Evolutionary conservation across 2,329 filamentous ascomycete genomes (phyloP), one percentile per base, ranked within the genome.

Genomic region (Scortechinia acanthostroma): DNA sequence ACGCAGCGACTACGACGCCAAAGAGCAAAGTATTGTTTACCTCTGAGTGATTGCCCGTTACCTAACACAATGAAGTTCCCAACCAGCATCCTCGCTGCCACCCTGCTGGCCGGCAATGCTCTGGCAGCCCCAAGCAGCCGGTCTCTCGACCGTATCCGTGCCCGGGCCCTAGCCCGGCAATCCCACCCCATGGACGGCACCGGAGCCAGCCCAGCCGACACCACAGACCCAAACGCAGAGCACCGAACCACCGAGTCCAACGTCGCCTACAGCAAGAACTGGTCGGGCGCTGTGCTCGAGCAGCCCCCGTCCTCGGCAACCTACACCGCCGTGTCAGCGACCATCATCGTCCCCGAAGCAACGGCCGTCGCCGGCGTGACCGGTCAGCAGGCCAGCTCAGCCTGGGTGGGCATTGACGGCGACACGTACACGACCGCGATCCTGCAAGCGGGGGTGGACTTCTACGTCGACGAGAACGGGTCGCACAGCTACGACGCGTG

Each of bases 371-470:
- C 50, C 13, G 56, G 57, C 22, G 47, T 42, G 21, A 47, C 48
- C 14, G 53, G 47, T 3, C 54, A 51, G 1, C 59, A 63, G 50
- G 57, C 60, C 19, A 61, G 60, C n/a, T 59, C 66, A 5, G 65
- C 64, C 6, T 71, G 69, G 69, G 68, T 72, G 10, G 69, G 69
- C 14, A 71, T 72, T 43, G 69, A 72, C 25, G 69, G 69, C n/a
- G 63, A 69, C 46, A 65, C 64, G 0, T 69, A 64, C 53, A 52
- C 49, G 17, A 52, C 47, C 5, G 65, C 65, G 5, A 64, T 69
- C 21, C 57, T 70, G 0, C 68, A 70, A 51, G 63, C 66, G 3
- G 69, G 68, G 21, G 53, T 70, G 44, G 63, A 67, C 28, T 69
- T 69, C 52, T 61, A 61, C 15, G 57, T 61, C 43, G 47, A 61